Evolutionary conservation across 2,329 filamentous ascomycete species (phyloP), one percentile per base, ranked within the genome.

Genomic region (Diplodia corticola): DNA sequence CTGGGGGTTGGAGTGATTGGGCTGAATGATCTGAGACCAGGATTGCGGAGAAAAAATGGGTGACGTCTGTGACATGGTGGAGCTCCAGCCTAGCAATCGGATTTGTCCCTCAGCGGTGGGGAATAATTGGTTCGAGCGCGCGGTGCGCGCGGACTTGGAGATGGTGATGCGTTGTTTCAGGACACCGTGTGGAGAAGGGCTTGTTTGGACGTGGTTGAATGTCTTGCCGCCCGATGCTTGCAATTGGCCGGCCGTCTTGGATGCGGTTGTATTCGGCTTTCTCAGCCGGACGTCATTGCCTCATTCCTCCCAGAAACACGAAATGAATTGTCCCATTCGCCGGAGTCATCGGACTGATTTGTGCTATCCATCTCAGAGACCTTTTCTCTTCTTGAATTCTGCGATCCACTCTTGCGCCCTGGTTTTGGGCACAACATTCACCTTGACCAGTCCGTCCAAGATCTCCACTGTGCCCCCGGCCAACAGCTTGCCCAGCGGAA

Each of bases 391-490:
- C 82, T 97, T 98, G 76, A 93, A 93, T 71, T 95, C 91, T 69
- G 86, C 85, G 40, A 97, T 88, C 89, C 93, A 99, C n/a, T 77
- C 84, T 9, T 84, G 84, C 1, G 90, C 88, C 78, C 87, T 88
- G 3, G 77, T 79, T 72, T 85, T 89, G 0, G 94, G 94, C 69
- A 99, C 84, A 1, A 98, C 87, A 74, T 91, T 93, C 33, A 99
- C 87, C 74, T 83, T 88, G 26, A 98, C 86, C 69, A 98, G 79
- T 33, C 92, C 90, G 78, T 99, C 94, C 54, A 96, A 88, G 10
- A 99, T 84, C 79, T 96, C 93, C 6, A 96, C 87, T 73, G 90
- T 93, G 6, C 91, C 92, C 9, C 86, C 87, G 9, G 83, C 83
- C 69, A 98, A 78, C 33, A 94, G 85, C 80, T 92, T 91, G 60